These are phyloP conservation scores for Fusarium liriodendri DNA, from an alignment of 2,329 filamentous ascomycete species.

Conservation along the genomic window DNA sequence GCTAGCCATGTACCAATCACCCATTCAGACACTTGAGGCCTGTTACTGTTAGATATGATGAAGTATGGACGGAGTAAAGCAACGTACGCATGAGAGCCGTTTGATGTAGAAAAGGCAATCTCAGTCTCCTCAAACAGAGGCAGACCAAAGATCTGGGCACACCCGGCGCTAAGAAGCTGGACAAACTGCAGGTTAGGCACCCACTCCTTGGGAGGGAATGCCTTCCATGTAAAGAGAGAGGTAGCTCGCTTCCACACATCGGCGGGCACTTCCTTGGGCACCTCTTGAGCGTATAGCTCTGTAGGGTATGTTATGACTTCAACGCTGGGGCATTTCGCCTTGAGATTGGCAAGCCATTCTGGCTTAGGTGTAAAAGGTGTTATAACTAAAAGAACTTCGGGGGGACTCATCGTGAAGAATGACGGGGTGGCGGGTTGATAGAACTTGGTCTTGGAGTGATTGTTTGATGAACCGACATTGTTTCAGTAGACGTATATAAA, in stretches of 20 bases:
- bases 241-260: neutral
- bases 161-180: neutral
- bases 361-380: neutral
- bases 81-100: constrained; percentile 5
- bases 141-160: constrained; percentile 5
- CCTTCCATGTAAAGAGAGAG: constrained; percentile 1
- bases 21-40: neutral
- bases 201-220: neutral
- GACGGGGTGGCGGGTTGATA: neutral
- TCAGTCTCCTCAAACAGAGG: constrained; percentile 8
- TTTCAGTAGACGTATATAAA: neutral
- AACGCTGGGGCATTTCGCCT: neutral
- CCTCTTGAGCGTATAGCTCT: neutral
- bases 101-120: constrained; percentile 11
- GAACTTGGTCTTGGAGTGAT: neutral
- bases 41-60: neutral
- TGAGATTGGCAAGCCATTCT: neutral
- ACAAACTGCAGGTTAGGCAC: neutral
- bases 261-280: constrained; percentile 5
- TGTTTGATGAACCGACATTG: neutral
- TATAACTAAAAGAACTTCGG: neutral
- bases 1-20: neutral
- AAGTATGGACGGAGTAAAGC: neutral
- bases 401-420: neutral
- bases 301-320: constrained; percentile 2